These are phyloP conservation scores for Eleusine indica DNA, from an alignment of 176 grass and related monocot species.

Conservation along the genomic window DNA sequence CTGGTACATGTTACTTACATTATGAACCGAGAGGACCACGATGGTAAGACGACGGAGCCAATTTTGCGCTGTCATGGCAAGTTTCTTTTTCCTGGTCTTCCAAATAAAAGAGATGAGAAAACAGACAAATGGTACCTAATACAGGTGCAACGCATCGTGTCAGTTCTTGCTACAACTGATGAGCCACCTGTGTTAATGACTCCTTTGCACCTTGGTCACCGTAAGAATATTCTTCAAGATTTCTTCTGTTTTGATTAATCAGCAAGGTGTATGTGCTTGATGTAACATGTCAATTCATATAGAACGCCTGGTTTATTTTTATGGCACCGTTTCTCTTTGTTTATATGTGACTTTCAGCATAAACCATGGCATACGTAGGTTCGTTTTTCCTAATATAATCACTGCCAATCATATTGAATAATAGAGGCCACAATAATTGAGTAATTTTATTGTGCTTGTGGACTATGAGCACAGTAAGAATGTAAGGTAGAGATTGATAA, in stretches of 20 bases:
- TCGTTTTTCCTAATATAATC: not conserved
- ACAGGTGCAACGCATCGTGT: not conserved
- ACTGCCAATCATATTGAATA: not conserved
- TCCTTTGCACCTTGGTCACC: slow-evolving; percentile 7
- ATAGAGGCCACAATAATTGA: slow-evolving; percentile 21
- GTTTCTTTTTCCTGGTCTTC: not conserved
- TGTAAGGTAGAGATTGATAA: not conserved
- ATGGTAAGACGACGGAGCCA: not conserved
- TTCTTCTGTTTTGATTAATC: slow-evolving; percentile 18
- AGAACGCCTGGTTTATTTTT: not conserved
- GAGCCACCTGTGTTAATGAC: not conserved
- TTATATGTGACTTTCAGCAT: not conserved
- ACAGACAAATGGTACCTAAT: not conserved
- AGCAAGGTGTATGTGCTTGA: not conserved
- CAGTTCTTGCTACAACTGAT: slow-evolving; percentile 5
- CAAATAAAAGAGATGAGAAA: not conserved
- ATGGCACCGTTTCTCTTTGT: not conserved
- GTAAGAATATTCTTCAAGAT: slow-evolving; percentile 26
- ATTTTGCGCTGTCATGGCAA: not conserved
- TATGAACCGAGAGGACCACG: too few relatives aligned
- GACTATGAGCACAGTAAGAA: not conserved
- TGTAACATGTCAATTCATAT: slow-evolving; percentile 20
- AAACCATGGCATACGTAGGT: slow-evolving; percentile 4
- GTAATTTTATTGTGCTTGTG: slow-evolving; percentile 14
- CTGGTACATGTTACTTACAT: too few relatives aligned